Evolutionary conservation across 2,329 filamentous ascomycete species (phyloP), one percentile per base, ranked within the genome.

Genomic region (Exophiala spinifera): DNA sequence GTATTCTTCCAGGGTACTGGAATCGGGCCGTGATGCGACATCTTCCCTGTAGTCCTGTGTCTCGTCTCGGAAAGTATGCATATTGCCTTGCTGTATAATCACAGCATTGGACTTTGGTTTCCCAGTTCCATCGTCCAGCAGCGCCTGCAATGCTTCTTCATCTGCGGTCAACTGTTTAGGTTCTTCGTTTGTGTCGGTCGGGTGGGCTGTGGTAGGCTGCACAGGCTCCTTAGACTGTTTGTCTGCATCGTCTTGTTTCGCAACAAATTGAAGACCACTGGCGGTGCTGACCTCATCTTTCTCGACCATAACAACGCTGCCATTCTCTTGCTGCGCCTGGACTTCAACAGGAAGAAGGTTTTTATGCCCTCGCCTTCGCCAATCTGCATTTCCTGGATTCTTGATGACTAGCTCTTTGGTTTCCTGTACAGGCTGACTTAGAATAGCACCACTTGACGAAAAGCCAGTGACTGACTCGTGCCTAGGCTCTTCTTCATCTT

Each of bases 1-100:
- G 72, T 97, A 97, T 65, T 94, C 89, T 31, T 89, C 88, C 15
- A 95, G 75, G 0, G 85, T 88, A 3, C 90, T 86, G 25, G 83
- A 79, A 19, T 90, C 87, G 1, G 90, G 91, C 1, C 90, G 86
- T 21, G 81, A 75, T 11, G 81, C 77, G 25, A 91, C 80, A 67
- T 92, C 89, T 21, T 82, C 79, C 28, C 78, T 77, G 65, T 90
- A 91, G 2, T 84, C 84, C 55, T 87, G 85, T 3, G 67, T 67
- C 53, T 75, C 72, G 46, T 71, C 70, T 46, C 71, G 67, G 1
- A 60, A 61, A 7, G 51, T 57, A 3, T 58, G 56, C 46, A 42
- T 64, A 60, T 56, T 62, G 43, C 34, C 66, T 63, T 28, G 68
- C 62, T 23, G 75, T 51, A 70, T 65, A 53, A 87, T 86, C 14